These are phyloP conservation scores for Aspergillus oerlinghausenensis DNA, from an alignment of 2,329 filamentous ascomycete species.

Conservation along the genomic window DNA sequence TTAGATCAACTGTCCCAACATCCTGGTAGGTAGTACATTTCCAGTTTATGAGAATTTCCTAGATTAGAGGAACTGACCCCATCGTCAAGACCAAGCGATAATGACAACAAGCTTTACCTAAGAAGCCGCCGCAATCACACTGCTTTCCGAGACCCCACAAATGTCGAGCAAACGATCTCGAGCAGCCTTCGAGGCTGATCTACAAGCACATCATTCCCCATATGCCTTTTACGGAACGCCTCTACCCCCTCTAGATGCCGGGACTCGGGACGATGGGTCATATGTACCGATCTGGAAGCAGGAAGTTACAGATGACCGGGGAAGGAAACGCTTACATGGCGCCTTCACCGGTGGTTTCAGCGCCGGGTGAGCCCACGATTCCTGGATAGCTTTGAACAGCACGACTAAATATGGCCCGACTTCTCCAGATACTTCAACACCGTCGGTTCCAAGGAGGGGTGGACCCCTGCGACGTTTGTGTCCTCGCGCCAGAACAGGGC, in stretches of 20 bases:
- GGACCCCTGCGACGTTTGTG: slow-evolving; percentile 86
- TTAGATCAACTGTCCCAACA: background rate
- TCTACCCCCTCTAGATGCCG: slow-evolving; percentile 70
- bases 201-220: slow-evolving; percentile 62
- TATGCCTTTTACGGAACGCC: slow-evolving; percentile 81
- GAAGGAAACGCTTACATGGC: slow-evolving; percentile 84
- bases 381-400: slow-evolving; percentile 23
- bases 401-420: slow-evolving; percentile 27
- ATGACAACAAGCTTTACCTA: background rate
- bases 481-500: slow-evolving; percentile 78
- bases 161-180: slow-evolving; percentile 81
- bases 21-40: background rate
- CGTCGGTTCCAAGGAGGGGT: slow-evolving; percentile 96
- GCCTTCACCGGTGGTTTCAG: slow-evolving; percentile 96
- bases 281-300: slow-evolving; percentile 98
- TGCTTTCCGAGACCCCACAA: background rate
- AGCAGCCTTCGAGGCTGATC: slow-evolving; percentile 71
- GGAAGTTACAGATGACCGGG: slow-evolving; percentile 88
- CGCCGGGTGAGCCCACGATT: slow-evolving; percentile 67
- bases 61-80: background rate
- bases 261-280: slow-evolving; percentile 80
- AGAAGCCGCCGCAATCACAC: background rate
- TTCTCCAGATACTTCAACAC: slow-evolving; percentile 84
- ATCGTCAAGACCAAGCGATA: background rate
- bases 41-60: background rate